Evolutionary conservation across 495 filamentous ascomycete species (phyloP).

Genomic region (Gamarada debralockiae): DNA sequence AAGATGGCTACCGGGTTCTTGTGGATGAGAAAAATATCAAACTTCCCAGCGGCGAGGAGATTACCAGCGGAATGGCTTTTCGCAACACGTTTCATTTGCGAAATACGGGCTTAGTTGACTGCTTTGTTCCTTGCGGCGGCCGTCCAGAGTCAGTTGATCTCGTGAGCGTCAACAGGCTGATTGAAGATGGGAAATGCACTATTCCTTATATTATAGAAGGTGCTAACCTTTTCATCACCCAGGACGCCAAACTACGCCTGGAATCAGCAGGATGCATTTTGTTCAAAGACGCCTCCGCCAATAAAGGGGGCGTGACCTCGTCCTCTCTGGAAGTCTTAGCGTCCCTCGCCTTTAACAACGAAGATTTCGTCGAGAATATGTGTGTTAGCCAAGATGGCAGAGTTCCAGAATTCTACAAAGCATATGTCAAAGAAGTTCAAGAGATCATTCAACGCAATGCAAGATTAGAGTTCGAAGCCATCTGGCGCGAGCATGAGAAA

Average conservation of each 20-base stretch:
- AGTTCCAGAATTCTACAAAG: constrained; percentile 83
- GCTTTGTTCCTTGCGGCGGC: constrained; percentile 94
- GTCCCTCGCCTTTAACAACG: constrained; percentile 86
- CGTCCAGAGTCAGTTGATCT: constrained; percentile 96
- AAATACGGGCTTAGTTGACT: constrained; percentile 66
- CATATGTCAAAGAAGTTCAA: constrained; percentile 90
- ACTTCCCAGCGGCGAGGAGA: constrained; percentile 78
- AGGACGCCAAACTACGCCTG: constrained; percentile 92
- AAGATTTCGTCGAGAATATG: constrained; percentile 87
- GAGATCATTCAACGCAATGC: constrained; percentile 85
- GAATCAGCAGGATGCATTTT: constrained; percentile 90
- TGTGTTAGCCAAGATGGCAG: constrained; percentile 75
- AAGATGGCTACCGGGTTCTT: constrained; percentile 83
- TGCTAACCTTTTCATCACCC: constrained; percentile 97
- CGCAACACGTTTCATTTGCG: constrained; percentile 96
- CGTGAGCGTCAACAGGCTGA: constrained; percentile 75
- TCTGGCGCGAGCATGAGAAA: constrained; percentile 89
- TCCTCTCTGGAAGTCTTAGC: constrained; percentile 95
- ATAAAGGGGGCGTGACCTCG: constrained; percentile 97
- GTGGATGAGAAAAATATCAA: constrained; percentile 85
- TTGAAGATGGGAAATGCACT: constrained; percentile 73
- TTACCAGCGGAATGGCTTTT: constrained; percentile 91
- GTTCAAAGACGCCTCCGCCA: constrained; percentile 96
- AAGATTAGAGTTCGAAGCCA: constrained; percentile 90
- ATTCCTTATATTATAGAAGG: constrained; percentile 97